A percentile compares a stretch with the other conserved stretches of the same genome.
Evolutionary conservation across 169 alveolate species (phyloP).

Genomic region (Blepharisma undulans): DNA sequence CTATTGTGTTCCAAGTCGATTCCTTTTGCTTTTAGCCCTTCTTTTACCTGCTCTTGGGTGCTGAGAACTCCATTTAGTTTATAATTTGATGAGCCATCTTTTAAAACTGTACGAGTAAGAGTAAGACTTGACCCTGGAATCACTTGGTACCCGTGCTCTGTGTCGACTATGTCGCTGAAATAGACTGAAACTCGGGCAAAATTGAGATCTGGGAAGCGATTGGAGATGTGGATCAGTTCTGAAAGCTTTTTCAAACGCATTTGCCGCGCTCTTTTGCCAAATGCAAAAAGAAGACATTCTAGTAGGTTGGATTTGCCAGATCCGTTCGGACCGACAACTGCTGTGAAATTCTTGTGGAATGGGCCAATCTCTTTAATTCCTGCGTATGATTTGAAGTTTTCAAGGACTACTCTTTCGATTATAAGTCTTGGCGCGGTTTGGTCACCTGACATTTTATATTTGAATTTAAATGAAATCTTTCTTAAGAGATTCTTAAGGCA

Average conservation of each 20-base stretch:
- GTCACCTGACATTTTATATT: neutral
- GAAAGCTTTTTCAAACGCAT: constrained; percentile 82
- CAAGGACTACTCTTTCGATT: constrained; percentile 89
- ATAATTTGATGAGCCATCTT: constrained; percentile 61
- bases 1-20: constrained; percentile 95
- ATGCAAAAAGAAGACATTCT: constrained; percentile 98
- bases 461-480: neutral
- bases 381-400: constrained; percentile 95
- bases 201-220: neutral
- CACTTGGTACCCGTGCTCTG: constrained; percentile 54
- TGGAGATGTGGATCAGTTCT: constrained; percentile 27
- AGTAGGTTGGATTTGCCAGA: constrained; percentile 99
- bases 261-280: constrained; percentile 96
- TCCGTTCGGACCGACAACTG: constrained; percentile 98
- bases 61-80: constrained; percentile 87
- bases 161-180: constrained; percentile 18
- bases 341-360: constrained; percentile 91
- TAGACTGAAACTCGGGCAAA: neutral
- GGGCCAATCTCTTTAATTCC: constrained; percentile 94
- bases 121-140: constrained; percentile 49
- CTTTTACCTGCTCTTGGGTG: constrained; percentile 90
- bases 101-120: constrained; percentile 48
- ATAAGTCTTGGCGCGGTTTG: constrained; percentile 74
- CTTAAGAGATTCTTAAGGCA: neutral
- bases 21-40: constrained; percentile 88